Percentiles rank a stretch among this genome's conserved stretches.
Conservation (phyloP, 768 basidiomycete genomes). For the Scleroderma citrinum region DNA sequence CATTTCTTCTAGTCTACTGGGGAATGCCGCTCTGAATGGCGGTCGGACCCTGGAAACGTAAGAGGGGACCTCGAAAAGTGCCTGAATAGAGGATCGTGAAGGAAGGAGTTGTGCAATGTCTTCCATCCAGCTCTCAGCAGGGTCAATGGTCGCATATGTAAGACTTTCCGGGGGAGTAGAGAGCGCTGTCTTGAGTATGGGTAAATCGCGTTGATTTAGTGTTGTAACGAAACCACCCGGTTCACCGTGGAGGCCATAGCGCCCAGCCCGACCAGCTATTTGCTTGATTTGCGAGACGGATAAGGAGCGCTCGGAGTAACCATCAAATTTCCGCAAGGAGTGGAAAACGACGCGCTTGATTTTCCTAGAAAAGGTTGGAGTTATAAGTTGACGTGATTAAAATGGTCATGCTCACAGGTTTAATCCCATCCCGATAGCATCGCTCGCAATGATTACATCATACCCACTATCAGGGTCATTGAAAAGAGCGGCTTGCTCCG, state of each 20-base stretch:
- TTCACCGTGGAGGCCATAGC: slow-evolving; percentile 63
- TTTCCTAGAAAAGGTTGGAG: slow-evolving; percentile 49
- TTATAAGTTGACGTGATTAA: background rate
- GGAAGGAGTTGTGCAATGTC: slow-evolving; percentile 40
- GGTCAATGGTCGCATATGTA: slow-evolving; percentile 43
- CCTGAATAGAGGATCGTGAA: slow-evolving; percentile 30
- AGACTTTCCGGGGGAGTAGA: slow-evolving; percentile 45
- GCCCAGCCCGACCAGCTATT: slow-evolving; percentile 90
- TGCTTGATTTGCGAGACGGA: slow-evolving; percentile 83
- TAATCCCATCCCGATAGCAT: slow-evolving; percentile 96
- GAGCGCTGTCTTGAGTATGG: slow-evolving; percentile 52
- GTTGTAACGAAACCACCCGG: slow-evolving; percentile 72
- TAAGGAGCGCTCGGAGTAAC: slow-evolving; percentile 45
- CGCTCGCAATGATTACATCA: slow-evolving; percentile 88
- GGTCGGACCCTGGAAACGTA: slow-evolving; percentile 44
- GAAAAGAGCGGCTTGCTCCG: slow-evolving; percentile 88
- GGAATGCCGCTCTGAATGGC: slow-evolving; percentile 35
- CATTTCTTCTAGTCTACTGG: slow-evolving; percentile 19
- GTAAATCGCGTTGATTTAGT: slow-evolving; percentile 55
- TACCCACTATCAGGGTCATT: slow-evolving; percentile 78
- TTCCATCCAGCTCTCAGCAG: slow-evolving; percentile 18
- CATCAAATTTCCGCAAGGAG: slow-evolving; percentile 62
- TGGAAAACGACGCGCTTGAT: slow-evolving; percentile 91
- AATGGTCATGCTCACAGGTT: slow-evolving; percentile 64
- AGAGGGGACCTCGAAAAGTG: slow-evolving; percentile 45